Conservation (phyloP, 345 rosid species). For the Erodium maritimum region DNA sequence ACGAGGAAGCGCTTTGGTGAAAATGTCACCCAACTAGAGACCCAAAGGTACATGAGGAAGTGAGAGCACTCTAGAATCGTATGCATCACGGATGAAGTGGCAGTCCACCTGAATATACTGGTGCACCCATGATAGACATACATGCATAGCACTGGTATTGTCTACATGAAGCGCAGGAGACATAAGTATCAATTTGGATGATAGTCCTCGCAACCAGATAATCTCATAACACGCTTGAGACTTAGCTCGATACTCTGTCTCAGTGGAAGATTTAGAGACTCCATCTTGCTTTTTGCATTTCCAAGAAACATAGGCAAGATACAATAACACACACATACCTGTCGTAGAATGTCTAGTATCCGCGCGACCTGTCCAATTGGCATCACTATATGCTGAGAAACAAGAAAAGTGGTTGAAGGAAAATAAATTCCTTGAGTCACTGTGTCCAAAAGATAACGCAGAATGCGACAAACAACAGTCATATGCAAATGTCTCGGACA, state of each 20-base stretch:
- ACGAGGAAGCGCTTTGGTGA: not conserved
- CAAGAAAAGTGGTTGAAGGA: not conserved
- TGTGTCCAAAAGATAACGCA: not conserved
- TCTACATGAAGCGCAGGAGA: not conserved
- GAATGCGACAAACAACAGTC: not conserved
- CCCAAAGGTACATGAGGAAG: not conserved
- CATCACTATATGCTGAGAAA: not conserved
- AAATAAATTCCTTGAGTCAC: not conserved
- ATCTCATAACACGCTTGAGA: not conserved
- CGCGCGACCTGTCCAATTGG: not conserved
- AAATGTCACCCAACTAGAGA: not conserved
- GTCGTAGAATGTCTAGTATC: not conserved
- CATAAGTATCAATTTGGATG: not conserved
- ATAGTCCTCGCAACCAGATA: not conserved
- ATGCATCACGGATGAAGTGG: not conserved
- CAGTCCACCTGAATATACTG: not conserved
- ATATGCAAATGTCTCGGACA: not conserved
- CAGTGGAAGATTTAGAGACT: conserved; percentile 5
- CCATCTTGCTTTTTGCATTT: conserved; percentile 7
- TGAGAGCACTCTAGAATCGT: not conserved
- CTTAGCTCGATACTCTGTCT: conserved; percentile 2
- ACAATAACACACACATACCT: conserved; percentile 3
- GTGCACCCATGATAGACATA: not conserved
- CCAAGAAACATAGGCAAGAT: not conserved
- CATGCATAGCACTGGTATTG: not conserved